A percentile compares a stretch with the other conserved stretches of the same genome.
Evolutionary conservation across 2,329 filamentous ascomycete species (phyloP).

Genomic region (Colletotrichum lupini): DNA sequence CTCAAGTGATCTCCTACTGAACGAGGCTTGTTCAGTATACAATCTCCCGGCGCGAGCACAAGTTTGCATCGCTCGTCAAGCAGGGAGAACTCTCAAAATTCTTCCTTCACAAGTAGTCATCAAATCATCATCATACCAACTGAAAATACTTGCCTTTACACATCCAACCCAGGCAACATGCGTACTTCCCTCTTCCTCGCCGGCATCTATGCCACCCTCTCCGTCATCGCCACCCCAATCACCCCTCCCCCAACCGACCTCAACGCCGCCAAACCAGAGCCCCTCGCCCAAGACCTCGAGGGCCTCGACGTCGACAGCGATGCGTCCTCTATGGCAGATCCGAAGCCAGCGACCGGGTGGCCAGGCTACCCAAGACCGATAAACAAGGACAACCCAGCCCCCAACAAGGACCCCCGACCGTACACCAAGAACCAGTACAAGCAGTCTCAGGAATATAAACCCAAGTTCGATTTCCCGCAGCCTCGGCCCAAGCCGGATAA

Average conservation of each 20-base stretch:
- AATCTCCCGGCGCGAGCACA: background rate
- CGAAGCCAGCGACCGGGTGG: no score
- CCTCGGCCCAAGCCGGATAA: no score
- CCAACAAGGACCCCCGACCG: no score
- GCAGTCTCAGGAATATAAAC: no score
- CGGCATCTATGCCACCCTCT: background rate
- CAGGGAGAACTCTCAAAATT: background rate
- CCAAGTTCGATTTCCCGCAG: no score
- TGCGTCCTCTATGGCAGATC: background rate
- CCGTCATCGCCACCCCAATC: background rate
- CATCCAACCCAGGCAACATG: background rate
- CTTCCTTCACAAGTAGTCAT: background rate
- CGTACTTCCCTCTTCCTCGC: background rate
- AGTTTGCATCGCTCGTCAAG: background rate
- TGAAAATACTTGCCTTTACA: no score
- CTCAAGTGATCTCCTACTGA: background rate
- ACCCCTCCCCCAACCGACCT: background rate
- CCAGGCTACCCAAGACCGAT: no score
- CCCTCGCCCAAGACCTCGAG: background rate
- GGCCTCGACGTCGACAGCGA: background rate
- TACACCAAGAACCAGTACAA: no score
- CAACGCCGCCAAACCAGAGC: background rate
- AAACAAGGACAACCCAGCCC: no score
- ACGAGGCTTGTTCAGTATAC: background rate
- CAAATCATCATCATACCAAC: background rate